Evolutionary conservation across 225 moss, liverwort and hornwort genomes (phyloP), one percentile per base, ranked within the genome.

Genomic region (Lunularia cruciata): DNA sequence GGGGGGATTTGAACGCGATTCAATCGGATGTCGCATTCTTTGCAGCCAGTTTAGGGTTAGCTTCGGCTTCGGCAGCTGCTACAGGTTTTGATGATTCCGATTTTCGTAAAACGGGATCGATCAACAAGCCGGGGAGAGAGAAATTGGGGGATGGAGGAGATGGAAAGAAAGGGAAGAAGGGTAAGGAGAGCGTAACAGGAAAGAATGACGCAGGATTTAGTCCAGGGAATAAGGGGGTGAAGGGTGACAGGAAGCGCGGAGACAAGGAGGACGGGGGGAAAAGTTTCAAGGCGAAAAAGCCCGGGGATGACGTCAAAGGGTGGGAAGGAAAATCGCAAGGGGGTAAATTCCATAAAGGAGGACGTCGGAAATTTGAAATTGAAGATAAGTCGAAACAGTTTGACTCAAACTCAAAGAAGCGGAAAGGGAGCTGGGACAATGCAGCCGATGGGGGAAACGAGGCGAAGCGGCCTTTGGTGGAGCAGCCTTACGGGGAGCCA

Each of bases 1-100:
- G 69, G 67, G 61, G 25, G 42, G 68, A 86, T 31, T 49, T 91
- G 68, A 71, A 85, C 49, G 78, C 89, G 3, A 85, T 94, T 39
- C 89, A 91, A 57, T 85, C 89, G 35, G 94, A 95, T 8, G 94
- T 95, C 6, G 89, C 87, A 8, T 85, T 87, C n/a, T 95, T 95
- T 47, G 89, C 91, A 13, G 89, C 83, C 61, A 89, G 83, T 78
- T 84, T 45, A 79, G 94, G 76, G 75, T 84, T 78, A 43, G 56
- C 76, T n/a, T 72, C 76, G 25, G 75, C 70, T 3, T 78, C 15
- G 6, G 89, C 65, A 25, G 60, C 80, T 28, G 77, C 77, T 45
- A 74, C 81, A 4, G 90, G 94, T 6, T 95, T 95, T 35, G 81
- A 95, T 60, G 94, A 95, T 76, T 82, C 91, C 8, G 94, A 95